Base-by-base conservation (phyloP, 257 asterid genomes). In the Henckelia pumila region DNA sequence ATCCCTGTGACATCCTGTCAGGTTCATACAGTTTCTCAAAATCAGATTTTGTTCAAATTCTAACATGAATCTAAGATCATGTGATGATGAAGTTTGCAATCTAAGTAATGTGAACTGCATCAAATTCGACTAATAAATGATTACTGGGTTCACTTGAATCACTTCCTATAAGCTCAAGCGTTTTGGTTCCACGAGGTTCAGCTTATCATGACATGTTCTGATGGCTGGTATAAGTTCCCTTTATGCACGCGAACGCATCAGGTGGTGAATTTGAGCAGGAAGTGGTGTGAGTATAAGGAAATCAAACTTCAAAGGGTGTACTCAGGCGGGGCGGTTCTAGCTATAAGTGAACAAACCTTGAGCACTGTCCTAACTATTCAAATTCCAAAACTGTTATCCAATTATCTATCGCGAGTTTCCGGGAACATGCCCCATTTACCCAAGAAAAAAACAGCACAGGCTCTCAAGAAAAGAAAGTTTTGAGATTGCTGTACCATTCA, bases 1-100 rank as follows among this genome's bases (percentile, higher is more conserved):
- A 94, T 63, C 99, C 99, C 65, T 94, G 97, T 21, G 95, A 87
- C 99, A 91, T 91, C 99, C 99, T 91, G 88, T 21, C 52, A 61
- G 22, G 64, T 65, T 21, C 63, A 72, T 71, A 57, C 47, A 7
- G 26, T 60, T 33, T 57, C 71, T 49, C 72, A 37, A 29, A 57
- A 37, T 49, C 23, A 74, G 10, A 1, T 65, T 16, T 30, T 11
- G 49, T 37, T 37, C 49, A 56, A 33, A 47, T 23, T 37, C 49
- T 37, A 3, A 37, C 3, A 8, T 8, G 2, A 37, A 37, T 37
- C 5, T 11, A 11, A 37, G 49, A 37, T 37, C 5, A 8, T 8
- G 11, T 11, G 5, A 11, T 10, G 49, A 37, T 37, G 49, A 44
- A 44, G 52, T 14, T 44, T 14, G 52, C 6, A 14, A 14, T 44